Evolutionary conservation across 1,284 basidiomycete genomes (phyloP).

Genomic region (Cryptococcus sp.): DNA sequence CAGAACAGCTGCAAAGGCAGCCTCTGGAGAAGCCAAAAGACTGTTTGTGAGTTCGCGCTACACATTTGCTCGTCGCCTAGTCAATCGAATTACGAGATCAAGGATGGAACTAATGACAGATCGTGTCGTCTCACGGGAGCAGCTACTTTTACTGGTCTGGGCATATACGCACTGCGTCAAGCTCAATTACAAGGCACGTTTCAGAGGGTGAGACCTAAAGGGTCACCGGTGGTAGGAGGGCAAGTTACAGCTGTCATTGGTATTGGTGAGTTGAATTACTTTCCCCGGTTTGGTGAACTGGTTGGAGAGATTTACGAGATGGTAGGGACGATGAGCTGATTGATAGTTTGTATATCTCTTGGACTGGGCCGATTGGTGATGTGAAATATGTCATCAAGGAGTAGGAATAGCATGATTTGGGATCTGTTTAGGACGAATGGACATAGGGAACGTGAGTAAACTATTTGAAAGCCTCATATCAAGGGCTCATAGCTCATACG

Average conservation of each 20-base stretch:
- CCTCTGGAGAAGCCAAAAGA: constrained; percentile 3
- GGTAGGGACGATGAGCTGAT: not conserved
- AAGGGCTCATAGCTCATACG: too few relatives aligned
- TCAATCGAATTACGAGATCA: too few relatives aligned
- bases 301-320: not conserved
- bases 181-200: constrained; percentile 39
- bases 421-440: not conserved
- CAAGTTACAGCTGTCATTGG: constrained; percentile 35
- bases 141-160: constrained; percentile 38
- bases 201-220: constrained; percentile 25
- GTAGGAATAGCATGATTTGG: not conserved
- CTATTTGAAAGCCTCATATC: too few relatives aligned
- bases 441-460: too few relatives aligned
- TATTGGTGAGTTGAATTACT: constrained; percentile 27
- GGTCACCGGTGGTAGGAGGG: constrained; percentile 26
- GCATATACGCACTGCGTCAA: constrained; percentile 40
- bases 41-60: constrained; percentile 11
- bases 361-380: not conserved
- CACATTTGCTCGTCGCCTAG: too few relatives aligned
- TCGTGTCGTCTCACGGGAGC: constrained; percentile 41
- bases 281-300: not conserved
- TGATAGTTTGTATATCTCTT: not conserved
- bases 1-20: too few relatives aligned
- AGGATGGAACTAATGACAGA: constrained; percentile 10
- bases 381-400: not conserved